Evolutionary conservation across 2,329 filamentous ascomycete genomes (phyloP).

Genomic region (Colletotrichum tanaceti): DNA sequence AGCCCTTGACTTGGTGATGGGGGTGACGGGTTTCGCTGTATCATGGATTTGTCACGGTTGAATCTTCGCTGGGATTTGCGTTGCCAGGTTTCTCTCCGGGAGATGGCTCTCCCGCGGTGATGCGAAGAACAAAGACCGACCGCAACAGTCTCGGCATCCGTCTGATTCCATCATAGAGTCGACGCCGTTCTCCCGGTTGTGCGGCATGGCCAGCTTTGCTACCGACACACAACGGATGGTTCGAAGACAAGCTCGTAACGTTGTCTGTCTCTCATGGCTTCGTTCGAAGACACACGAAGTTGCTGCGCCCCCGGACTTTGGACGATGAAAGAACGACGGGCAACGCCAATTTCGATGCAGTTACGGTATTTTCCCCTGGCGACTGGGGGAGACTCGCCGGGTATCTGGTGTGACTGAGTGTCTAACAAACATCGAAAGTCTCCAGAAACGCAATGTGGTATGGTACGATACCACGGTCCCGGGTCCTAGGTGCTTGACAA

Average conservation of each 20-base stretch:
- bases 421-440: not conserved
- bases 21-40: conserved; percentile 8
- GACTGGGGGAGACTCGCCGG: not conserved
- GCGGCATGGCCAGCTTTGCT: not conserved
- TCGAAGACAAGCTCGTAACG: conserved; percentile 5
- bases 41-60: conserved; percentile 35
- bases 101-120: not conserved
- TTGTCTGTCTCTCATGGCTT: conserved; percentile 7
- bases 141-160: not conserved
- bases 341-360: not conserved
- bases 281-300: conserved; percentile 10
- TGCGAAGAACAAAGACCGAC: not conserved
- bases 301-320: not conserved
- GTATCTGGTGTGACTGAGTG: not conserved
- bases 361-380: conserved; percentile 18
- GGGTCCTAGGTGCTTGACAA: not conserved
- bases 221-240: not conserved
- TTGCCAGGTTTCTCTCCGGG: not conserved
- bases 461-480: not conserved
- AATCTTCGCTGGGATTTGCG: not conserved
- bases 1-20: conserved; percentile 8
- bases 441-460: not conserved
- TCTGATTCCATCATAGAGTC: not conserved
- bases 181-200: too few species aligned
- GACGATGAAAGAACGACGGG: conserved; percentile 8